Conservation (phyloP, 2,329 filamentous ascomycete genomes). For the Monosporascus sp. region DNA sequence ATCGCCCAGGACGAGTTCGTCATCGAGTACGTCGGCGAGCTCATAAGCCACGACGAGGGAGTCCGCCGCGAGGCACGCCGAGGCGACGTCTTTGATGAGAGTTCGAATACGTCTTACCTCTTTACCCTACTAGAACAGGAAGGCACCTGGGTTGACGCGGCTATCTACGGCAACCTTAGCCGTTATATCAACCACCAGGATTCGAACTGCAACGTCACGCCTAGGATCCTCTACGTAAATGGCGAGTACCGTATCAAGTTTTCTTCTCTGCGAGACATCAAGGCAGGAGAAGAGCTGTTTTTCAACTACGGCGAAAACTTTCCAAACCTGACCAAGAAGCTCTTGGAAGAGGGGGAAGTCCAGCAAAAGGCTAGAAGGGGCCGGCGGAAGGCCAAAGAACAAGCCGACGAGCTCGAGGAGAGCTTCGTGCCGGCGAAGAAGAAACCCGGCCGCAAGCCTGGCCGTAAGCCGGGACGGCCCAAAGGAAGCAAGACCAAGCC, state of each 20-base stretch:
- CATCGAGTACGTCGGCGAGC: slow-evolving; percentile 75
- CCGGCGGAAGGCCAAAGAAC: slow-evolving; percentile 23
- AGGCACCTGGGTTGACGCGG: slow-evolving; percentile 67
- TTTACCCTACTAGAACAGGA: slow-evolving; percentile 56
- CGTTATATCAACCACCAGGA: slow-evolving; percentile 79
- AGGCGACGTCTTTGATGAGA: slow-evolving; percentile 57
- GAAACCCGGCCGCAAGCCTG: slow-evolving; percentile 22
- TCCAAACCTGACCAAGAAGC: slow-evolving; percentile 53
- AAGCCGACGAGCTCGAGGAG: slow-evolving; percentile 12
- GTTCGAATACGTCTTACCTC: slow-evolving; percentile 59
- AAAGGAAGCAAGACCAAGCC: slow-evolving; percentile 11
- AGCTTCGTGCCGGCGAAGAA: slow-evolving; percentile 15
- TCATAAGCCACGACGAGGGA: slow-evolving; percentile 65
- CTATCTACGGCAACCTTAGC: slow-evolving; percentile 72
- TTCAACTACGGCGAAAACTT: slow-evolving; percentile 76
- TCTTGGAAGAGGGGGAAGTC: slow-evolving; percentile 39
- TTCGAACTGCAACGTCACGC: slow-evolving; percentile 53
- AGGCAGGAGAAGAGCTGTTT: slow-evolving; percentile 69
- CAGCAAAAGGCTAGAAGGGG: slow-evolving; percentile 19
- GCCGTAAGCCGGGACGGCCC: slow-evolving; percentile 17
- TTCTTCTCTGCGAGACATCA: slow-evolving; percentile 61
- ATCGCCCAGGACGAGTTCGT: slow-evolving; percentile 67
- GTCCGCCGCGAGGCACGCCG: slow-evolving; percentile 60
- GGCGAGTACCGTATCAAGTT: slow-evolving; percentile 74
- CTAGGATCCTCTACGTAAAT: slow-evolving; percentile 67